A percentile compares a stretch with the other conserved stretches of the same genome.
Conservation (phyloP, 106 monocot genomes). For the Alisma plantagoaquatica region DNA sequence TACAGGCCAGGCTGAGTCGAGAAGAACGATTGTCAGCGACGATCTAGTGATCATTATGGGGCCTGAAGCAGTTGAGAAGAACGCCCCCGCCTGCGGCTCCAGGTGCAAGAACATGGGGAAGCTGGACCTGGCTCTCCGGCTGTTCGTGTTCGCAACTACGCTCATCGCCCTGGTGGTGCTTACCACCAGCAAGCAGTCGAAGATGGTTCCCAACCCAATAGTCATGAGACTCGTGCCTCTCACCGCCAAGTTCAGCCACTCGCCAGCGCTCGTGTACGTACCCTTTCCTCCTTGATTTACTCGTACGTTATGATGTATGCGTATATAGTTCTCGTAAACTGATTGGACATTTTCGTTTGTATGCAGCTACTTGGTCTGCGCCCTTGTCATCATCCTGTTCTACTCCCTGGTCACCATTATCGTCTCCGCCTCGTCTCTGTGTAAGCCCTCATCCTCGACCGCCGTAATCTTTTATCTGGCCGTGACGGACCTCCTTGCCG, state of each 20-base stretch:
- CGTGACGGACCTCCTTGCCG: too few relatives aligned
- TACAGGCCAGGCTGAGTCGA: too few relatives aligned
- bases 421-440: conserved; percentile 12
- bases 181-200: conserved; percentile 32
- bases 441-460: conserved; percentile 7
- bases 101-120: too few relatives aligned
- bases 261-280: conserved; percentile 61
- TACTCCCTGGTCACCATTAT: conserved; percentile 36
- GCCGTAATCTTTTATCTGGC: conserved; percentile 14
- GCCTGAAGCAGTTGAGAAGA: too few relatives aligned
- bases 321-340: too few relatives aligned
- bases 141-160: conserved; percentile 25
- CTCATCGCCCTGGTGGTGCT: conserved; percentile 23
- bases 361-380: neutral
- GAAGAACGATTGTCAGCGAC: too few relatives aligned
- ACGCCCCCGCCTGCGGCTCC: too few relatives aligned
- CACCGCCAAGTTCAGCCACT: conserved; percentile 46
- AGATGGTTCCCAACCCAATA: neutral
- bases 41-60: too few relatives aligned
- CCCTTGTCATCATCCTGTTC: conserved; percentile 8
- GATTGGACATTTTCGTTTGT: too few relatives aligned
- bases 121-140: conserved; percentile 25
- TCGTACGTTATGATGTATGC: too few relatives aligned
- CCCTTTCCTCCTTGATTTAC: neutral
- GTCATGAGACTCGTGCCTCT: neutral